phyloP scores from a whole-genome alignment of 2,329 filamentous ascomycete species.

The Penicillium sp. region DNA sequence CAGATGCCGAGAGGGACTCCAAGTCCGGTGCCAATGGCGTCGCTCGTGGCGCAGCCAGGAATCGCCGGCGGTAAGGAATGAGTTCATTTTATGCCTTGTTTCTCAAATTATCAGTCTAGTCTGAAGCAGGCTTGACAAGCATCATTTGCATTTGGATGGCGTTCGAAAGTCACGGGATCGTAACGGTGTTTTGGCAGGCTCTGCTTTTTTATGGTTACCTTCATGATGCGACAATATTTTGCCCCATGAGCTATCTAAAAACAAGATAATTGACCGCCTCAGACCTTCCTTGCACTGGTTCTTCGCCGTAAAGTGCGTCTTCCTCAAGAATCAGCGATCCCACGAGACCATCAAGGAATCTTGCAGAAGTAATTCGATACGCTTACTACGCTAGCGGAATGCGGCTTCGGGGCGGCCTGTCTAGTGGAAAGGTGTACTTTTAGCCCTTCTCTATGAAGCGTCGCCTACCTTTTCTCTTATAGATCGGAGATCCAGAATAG shows the following conservation, averaged over 20 bases:
- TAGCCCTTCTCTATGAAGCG: no score
- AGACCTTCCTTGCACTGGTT: neutral
- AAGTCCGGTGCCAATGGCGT: constrained; percentile 23
- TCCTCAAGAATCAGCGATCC: no score
- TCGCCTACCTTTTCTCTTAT: no score
- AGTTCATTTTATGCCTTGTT: neutral
- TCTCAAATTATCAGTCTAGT: neutral
- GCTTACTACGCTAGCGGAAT: no score
- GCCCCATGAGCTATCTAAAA: neutral
- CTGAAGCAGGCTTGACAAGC: neutral
- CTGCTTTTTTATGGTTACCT: neutral
- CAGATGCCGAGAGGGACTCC: constrained; percentile 31
- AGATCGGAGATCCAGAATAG: no score
- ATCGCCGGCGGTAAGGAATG: constrained; percentile 32
- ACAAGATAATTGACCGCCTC: neutral
- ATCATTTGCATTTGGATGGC: constrained; percentile 16
- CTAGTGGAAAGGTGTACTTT: no score
- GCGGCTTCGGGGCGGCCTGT: no score
- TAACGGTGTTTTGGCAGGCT: neutral
- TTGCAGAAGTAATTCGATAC: no score
- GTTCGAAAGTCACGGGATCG: constrained; percentile 4
- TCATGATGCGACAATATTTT: neutral
- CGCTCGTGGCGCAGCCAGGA: constrained; percentile 29
- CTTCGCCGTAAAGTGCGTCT: no score
- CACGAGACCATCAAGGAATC: no score